Base-by-base conservation (phyloP, 306 rosid genomes). In the Vigna unguiculata region DNA sequence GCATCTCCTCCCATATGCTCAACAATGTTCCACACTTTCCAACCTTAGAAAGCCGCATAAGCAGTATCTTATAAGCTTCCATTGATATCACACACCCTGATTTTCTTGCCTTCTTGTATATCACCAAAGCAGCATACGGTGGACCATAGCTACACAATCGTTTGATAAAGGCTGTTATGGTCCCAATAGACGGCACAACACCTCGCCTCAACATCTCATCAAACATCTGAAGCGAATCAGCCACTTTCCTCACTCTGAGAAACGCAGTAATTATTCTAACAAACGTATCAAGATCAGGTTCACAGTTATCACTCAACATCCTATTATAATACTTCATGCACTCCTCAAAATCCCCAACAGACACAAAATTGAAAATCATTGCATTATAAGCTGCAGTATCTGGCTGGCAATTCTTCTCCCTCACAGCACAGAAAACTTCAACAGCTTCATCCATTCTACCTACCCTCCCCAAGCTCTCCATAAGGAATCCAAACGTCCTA, bases 71-170 rank as follows among this genome's bases (percentile, higher is more conserved):
- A 74, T 86, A 90, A 55, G 96, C 91, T 80, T 82, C 84, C 75
- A 81, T 24, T 0, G 97, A 94, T 78, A 94, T 68, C 75, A 22
- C 57, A 75, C 93, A 85, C 69, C 91, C 96, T 8, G 63, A 77
- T 73, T 83, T 90, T 79, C 90, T 90, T 47, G 91, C 78, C 85
- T 88, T 94, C 88, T 81, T 78, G 84, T 92, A 89, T 65, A 92
- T 80, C 85, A 86, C 71, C 91, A 92, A 72, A 53, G 93, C 97
- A 53, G 98, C 98, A 74, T 84, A 83, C 0, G 98, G 97, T 13
- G 98, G 98, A 78, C 98, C 98, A 69, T 84, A 94, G 83, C 95
- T 86, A 49, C 98, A 91, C 54, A 92, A 76, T 25, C 81, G 83
- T 77, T 86, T 78, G n/a, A 94, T 51, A 53, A 87, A 90, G 28